Conservation (phyloP, 202 grass and related monocot species). For the Zizania palustris region DNA sequence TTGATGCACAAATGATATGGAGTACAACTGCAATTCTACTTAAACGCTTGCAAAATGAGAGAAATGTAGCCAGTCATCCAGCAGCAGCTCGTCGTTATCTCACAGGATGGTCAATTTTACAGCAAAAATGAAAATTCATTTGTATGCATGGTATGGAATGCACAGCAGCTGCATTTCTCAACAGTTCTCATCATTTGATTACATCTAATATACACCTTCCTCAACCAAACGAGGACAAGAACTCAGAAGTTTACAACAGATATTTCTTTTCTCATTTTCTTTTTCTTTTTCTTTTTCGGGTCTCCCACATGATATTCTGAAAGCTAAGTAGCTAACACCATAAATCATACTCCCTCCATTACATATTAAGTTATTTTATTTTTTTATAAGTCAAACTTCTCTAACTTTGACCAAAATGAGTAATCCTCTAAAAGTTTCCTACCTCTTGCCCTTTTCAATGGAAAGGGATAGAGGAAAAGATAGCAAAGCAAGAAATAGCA, state of each 20-base stretch:
- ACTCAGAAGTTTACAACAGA: conserved; percentile 21
- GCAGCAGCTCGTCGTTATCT: not conserved
- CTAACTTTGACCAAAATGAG: no score
- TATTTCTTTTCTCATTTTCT: not conserved
- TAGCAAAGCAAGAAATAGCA: conserved; percentile 28
- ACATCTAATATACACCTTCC: conserved; percentile 30
- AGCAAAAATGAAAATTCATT: not conserved
- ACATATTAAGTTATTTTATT: no score
- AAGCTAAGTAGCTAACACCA: conserved; percentile 24
- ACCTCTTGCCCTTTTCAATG: conserved; percentile 23
- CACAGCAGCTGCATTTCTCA: conserved; percentile 16
- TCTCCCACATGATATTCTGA: conserved; percentile 18
- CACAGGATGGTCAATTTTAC: not conserved
- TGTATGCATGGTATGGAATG: conserved; percentile 27
- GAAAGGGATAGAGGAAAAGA: not conserved
- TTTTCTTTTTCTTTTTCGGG: not conserved
- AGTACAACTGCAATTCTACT: not conserved
- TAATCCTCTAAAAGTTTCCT: conserved; percentile 28
- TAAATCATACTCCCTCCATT: not conserved
- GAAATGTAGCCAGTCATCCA: not conserved
- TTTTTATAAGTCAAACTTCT: no score
- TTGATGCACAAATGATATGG: not conserved
- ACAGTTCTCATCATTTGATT: not conserved
- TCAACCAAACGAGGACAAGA: conserved; percentile 23
- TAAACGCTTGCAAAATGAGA: not conserved